Conservation (phyloP, 2,329 filamentous ascomycete species). For the Phialocephala sp. region DNA sequence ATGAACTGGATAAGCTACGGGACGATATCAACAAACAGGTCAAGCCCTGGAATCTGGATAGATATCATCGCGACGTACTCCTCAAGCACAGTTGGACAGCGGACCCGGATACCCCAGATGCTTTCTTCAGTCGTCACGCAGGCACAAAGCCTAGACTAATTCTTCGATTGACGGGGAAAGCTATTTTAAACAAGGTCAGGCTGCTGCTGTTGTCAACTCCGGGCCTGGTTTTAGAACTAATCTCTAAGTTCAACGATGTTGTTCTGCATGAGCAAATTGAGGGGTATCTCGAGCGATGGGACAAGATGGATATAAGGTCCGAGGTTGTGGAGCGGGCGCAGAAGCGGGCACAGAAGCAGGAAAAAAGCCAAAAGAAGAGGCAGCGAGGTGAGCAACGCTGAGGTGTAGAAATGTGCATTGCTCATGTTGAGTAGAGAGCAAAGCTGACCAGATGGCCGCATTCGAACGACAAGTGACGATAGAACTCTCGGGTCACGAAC, state of each 20-base stretch:
- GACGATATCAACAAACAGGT: conserved; percentile 7
- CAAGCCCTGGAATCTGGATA: conserved; percentile 9
- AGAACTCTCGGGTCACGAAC: neutral
- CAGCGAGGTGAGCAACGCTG: conserved; percentile 15
- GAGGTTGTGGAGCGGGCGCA: no score
- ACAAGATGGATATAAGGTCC: neutral
- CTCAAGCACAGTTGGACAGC: conserved; percentile 10
- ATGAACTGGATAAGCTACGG: conserved; percentile 10
- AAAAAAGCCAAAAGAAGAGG: conserved; percentile 10
- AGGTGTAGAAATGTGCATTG: conserved; percentile 11
- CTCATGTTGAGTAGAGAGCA: conserved; percentile 15
- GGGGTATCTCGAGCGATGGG: conserved; percentile 3
- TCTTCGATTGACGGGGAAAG: conserved; percentile 12
- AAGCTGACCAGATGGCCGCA: conserved; percentile 4
- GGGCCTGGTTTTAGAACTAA: conserved; percentile 7
- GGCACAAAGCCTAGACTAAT: conserved; percentile 20
- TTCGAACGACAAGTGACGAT: conserved; percentile 10
- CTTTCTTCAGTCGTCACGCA: conserved; percentile 21
- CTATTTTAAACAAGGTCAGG: conserved; percentile 15
- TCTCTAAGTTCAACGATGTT: conserved; percentile 9
- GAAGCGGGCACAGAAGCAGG: no score
- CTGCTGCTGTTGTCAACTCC: conserved; percentile 3
- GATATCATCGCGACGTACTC: conserved; percentile 14
- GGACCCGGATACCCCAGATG: conserved; percentile 20
- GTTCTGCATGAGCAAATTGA: conserved; percentile 14